Percentiles rank a stretch among this genome's conserved stretches.
Evolutionary conservation across 1,284 basidiomycete genomes (phyloP).

Genomic region (Ganoderma lucidum): DNA sequence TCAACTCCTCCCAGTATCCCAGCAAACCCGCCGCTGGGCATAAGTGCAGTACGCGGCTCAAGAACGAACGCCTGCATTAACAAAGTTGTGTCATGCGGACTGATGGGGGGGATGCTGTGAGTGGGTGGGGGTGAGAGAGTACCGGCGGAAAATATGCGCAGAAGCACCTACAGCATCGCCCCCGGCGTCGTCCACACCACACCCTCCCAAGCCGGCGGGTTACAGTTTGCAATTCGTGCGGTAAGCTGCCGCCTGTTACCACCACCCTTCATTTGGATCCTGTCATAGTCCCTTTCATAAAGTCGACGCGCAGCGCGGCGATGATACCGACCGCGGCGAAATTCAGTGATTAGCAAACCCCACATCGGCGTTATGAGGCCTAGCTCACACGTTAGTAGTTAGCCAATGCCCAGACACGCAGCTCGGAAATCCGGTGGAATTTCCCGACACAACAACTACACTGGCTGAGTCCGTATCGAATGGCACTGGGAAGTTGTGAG

Average conservation of each 20-base stretch:
- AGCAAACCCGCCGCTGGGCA: constrained; percentile 3
- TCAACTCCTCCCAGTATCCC: constrained; percentile 3
- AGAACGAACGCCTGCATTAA: constrained; percentile 14
- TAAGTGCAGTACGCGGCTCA: background rate
- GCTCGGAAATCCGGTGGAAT: constrained; percentile 4
- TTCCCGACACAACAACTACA: background rate
- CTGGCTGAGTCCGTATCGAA: background rate
- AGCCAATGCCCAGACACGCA: constrained; percentile 5
- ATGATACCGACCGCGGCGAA: background rate
- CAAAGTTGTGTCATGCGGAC: constrained; percentile 24
- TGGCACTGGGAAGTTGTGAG: background rate
- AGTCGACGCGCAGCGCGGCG: constrained; percentile 4
- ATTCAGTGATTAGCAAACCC: background rate
- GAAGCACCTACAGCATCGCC: constrained; percentile 32
- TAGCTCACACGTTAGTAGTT: background rate
- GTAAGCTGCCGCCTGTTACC: constrained; percentile 1
- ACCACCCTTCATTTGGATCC: constrained; percentile 18
- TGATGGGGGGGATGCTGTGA: constrained; percentile 18
- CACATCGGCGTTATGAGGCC: background rate
- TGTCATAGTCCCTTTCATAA: constrained; percentile 5
- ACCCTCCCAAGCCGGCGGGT: constrained; percentile 5
- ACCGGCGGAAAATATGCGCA: background rate
- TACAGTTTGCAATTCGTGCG: constrained; percentile 1
- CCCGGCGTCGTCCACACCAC: constrained; percentile 21
- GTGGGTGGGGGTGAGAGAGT: constrained; percentile 10